Evolutionary conservation across 495 filamentous ascomycete species (phyloP).

Genomic region (Recurvomyces mirabilis): DNA sequence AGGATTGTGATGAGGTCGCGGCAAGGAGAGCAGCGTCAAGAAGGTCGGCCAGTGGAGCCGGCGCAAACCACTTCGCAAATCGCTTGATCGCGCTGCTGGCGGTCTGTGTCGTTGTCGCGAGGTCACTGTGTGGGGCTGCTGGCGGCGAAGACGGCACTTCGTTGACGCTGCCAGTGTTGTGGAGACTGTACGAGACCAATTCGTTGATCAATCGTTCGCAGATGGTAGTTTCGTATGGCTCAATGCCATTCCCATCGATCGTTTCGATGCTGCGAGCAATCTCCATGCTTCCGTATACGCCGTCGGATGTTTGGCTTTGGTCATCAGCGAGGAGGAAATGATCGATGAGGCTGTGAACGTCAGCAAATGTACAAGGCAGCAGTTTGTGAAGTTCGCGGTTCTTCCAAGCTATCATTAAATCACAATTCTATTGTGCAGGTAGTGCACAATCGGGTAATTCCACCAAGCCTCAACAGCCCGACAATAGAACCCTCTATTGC

Average conservation of each 20-base stretch:
- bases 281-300: constrained; percentile 1
- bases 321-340: neutral
- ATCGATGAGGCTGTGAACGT: constrained; percentile 1
- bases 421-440: too few species aligned
- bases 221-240: constrained; percentile 9
- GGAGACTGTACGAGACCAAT: constrained; percentile 3
- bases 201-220: constrained; percentile 6
- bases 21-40: constrained; percentile 59
- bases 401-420: too few species aligned
- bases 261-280: neutral
- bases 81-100: neutral
- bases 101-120: neutral
- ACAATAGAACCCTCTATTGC: too few species aligned
- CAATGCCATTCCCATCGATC: neutral
- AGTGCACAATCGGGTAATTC: too few species aligned
- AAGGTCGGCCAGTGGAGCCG: constrained; percentile 53
- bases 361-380: neutral
- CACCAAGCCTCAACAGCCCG: too few species aligned
- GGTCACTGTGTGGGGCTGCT: neutral
- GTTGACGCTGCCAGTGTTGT: too few species aligned
- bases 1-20: constrained; percentile 61
- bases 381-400: constrained; percentile 3
- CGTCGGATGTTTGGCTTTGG: neutral
- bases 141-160: too few species aligned
- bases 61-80: constrained; percentile 59